Percentiles rank a stretch among this genome's conserved stretches.
Evolutionary conservation across 179 eudicot genomes (phyloP).

Genomic region (Pouteria campechiana): DNA sequence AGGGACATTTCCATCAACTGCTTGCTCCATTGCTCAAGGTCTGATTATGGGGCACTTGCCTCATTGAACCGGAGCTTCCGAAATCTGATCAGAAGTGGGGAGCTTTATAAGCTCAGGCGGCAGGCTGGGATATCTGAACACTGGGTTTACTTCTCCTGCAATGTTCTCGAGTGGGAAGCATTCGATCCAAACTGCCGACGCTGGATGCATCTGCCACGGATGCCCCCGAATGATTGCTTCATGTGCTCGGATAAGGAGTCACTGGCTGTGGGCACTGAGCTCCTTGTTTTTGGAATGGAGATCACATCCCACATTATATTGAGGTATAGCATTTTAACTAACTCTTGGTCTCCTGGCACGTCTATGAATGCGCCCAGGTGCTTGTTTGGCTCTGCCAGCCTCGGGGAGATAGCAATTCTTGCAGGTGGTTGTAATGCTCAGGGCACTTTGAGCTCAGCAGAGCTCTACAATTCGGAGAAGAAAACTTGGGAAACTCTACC

Average conservation of each 20-base stretch:
- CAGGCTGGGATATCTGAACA: constrained; percentile 50
- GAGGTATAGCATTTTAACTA: constrained; percentile 54
- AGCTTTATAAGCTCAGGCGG: constrained; percentile 53
- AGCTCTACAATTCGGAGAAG: constrained; percentile 70
- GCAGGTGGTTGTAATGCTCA: constrained; percentile 78
- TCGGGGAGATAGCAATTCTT: constrained; percentile 61
- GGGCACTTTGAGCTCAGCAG: constrained; percentile 53
- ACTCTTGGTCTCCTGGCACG: constrained; percentile 68
- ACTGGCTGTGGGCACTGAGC: constrained; percentile 79
- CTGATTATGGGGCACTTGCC: constrained; percentile 68
- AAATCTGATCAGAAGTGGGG: constrained; percentile 48
- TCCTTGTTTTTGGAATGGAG: constrained; percentile 73
- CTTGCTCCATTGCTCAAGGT: constrained; percentile 55
- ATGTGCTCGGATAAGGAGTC: constrained; percentile 76
- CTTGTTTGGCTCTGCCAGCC: constrained; percentile 83
- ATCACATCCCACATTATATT: constrained; percentile 47
- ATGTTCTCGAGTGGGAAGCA: constrained; percentile 79
- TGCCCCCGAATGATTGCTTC: constrained; percentile 61
- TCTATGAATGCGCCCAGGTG: constrained; percentile 68
- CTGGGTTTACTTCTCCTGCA: constrained; percentile 88
- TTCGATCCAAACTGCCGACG: constrained; percentile 56
- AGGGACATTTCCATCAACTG: constrained; percentile 54
- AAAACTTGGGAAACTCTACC: constrained; percentile 57
- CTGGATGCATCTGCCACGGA: constrained; percentile 76
- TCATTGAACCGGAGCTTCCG: constrained; percentile 61